Evolutionary conservation across 2,329 filamentous ascomycete species (phyloP).

Genomic region (Colletotrichum sublineola): DNA sequence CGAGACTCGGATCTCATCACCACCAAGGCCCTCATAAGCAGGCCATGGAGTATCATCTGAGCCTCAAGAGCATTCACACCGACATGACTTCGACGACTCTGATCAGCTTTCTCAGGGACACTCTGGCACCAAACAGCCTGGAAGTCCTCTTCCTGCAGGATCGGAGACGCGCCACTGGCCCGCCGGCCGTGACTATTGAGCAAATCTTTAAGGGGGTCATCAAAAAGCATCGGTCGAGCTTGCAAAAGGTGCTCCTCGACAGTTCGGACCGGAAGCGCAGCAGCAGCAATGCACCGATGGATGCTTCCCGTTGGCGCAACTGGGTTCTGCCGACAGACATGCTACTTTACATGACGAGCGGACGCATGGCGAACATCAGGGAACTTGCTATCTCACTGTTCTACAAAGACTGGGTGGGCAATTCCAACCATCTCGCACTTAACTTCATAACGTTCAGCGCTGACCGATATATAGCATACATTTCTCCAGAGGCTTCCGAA

Average conservation of each 20-base stretch:
- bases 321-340: slow-evolving; percentile 81
- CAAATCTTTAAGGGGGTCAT: slow-evolving; percentile 79
- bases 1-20: slow-evolving; percentile 24
- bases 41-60: slow-evolving; percentile 70
- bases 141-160: slow-evolving; percentile 85
- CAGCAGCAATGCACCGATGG: slow-evolving; percentile 44
- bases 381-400: slow-evolving; percentile 81
- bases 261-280: slow-evolving; percentile 66
- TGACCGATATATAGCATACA: slow-evolving; percentile 69
- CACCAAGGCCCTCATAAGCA: slow-evolving; percentile 48
- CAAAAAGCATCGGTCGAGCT: slow-evolving; percentile 76
- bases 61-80: slow-evolving; percentile 80
- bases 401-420: slow-evolving; percentile 81
- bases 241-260: slow-evolving; percentile 81
- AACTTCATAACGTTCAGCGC: neutral
- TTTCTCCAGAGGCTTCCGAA: slow-evolving; percentile 82
- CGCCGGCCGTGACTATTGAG: slow-evolving; percentile 72
- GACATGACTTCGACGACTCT: slow-evolving; percentile 78
- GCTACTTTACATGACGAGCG: slow-evolving; percentile 80
- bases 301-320: slow-evolving; percentile 68
- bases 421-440: neutral
- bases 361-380: slow-evolving; percentile 77
- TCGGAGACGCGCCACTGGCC: slow-evolving; percentile 59
- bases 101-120: slow-evolving; percentile 81
- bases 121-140: slow-evolving; percentile 82